Percentiles rank a stretch among this genome's conserved stretches.
These are phyloP conservation scores for Tolypocladium ophioglossoides DNA, from an alignment of 2,329 filamentous ascomycete genomes.

Conservation along the genomic window DNA sequence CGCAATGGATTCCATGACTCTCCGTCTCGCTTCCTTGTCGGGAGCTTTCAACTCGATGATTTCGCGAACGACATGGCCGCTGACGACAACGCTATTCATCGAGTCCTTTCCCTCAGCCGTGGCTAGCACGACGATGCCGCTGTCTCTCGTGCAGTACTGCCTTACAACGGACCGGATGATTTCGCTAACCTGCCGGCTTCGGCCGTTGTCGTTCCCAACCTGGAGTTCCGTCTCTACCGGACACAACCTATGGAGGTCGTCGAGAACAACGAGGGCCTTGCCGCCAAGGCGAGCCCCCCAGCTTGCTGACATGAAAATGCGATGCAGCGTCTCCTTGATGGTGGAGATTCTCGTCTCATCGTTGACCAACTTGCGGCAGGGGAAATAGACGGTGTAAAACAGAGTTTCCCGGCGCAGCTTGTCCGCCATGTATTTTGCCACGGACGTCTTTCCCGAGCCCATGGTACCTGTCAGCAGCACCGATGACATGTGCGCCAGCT, in stretches of 20 bases:
- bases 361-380: slow-evolving; percentile 77
- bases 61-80: slow-evolving; percentile 85
- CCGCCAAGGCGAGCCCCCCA: slow-evolving; percentile 88
- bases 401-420: slow-evolving; percentile 61
- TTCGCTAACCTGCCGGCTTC: slow-evolving; percentile 88
- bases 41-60: slow-evolving; percentile 85
- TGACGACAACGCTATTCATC: slow-evolving; percentile 80
- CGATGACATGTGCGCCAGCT: slow-evolving; percentile 77
- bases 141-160: slow-evolving; percentile 72
- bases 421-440: slow-evolving; percentile 67
- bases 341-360: slow-evolving; percentile 84
- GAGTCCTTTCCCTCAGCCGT: slow-evolving; percentile 91
- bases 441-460: slow-evolving; percentile 79
- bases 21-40: slow-evolving; percentile 78
- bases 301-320: slow-evolving; percentile 77
- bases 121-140: slow-evolving; percentile 74
- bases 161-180: slow-evolving; percentile 71
- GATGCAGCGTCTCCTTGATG: slow-evolving; percentile 78
- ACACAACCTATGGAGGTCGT: slow-evolving; percentile 88
- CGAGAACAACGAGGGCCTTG: slow-evolving; percentile 72
- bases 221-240: slow-evolving; percentile 91
- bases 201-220: slow-evolving; percentile 84
- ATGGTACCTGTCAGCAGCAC: slow-evolving; percentile 81
- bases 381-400: slow-evolving; percentile 76
- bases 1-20: slow-evolving; percentile 73